Evolutionary conservation across 192 early-diverging fungal genomes (phyloP), one percentile per base, ranked within the genome.

Genomic region (Coemansia sp.): DNA sequence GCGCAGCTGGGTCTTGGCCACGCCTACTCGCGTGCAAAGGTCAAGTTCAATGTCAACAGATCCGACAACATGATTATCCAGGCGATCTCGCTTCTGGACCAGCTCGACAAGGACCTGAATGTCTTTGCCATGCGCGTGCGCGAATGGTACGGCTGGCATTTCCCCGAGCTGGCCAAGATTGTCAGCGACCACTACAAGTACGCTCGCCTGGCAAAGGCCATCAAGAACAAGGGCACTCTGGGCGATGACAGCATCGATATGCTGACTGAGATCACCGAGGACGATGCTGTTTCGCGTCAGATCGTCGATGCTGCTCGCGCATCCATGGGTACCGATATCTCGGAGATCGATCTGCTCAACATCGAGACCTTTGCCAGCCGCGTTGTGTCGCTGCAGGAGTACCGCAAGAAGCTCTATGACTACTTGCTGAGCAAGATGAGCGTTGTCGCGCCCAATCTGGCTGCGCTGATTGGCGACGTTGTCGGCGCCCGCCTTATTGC

Each of bases 91-190:
- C 85, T 98, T 11, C 83, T 98, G 69, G 96, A 98, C 82, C 92
- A 98, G 74, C 82, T 98, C 67, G 95, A 98, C 85, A 98, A 98
- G 86, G 95, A 98, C 64, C 83, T 98, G 71, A 98, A 98, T 86
- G 95, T 91, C 50, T 98, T 95, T 67, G 85, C 95, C 55, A 98
- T 98, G 95, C 85, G 95, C 53, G 89, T 89, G 64, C 86, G 93
- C 65, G 97, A 99, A 83, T 99, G 97, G 97, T 99, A 99, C 82
- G 91, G 90, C 58, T 99, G 95, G 95, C 97, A 99, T 75, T 99
- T 99, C 85, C 97, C 97, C 30, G 95, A 99, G 85, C 80, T 99
- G 55, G 88, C 93, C 74, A 96, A 96, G 83, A 94, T 99, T 68
- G 88, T 97, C 65, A 84, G 81, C 64, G 95, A 99, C 84, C 95